phyloP scores from a whole-genome alignment of 495 filamentous ascomycete species.

The Aspergillus kassunensis region DNA sequence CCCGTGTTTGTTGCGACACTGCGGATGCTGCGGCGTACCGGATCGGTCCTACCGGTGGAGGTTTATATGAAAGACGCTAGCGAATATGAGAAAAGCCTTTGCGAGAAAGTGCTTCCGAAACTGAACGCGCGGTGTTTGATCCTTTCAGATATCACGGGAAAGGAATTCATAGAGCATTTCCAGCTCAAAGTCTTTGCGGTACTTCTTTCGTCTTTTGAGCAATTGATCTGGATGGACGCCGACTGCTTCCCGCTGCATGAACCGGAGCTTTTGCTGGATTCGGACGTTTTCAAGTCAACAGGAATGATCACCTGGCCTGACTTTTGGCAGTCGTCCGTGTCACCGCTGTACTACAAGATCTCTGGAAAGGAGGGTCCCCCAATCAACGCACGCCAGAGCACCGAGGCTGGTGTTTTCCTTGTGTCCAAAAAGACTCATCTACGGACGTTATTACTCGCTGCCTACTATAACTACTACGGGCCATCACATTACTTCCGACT shows the following conservation, averaged over 20 bases:
- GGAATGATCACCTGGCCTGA: conserved; percentile 61
- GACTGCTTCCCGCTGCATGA: conserved; percentile 52
- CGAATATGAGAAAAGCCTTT: conserved; percentile 51
- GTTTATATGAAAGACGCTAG: conserved; percentile 49
- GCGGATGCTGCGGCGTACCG: conserved; percentile 55
- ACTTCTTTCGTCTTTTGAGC: conserved; percentile 56
- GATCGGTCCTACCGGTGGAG: conserved; percentile 54
- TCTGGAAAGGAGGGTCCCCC: conserved; percentile 42
- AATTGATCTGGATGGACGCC: conserved; percentile 60
- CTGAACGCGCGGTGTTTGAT: conserved; percentile 52
- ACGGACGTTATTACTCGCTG: conserved; percentile 49
- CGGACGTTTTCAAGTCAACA: conserved; percentile 47
- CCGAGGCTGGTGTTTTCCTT: conserved; percentile 56
- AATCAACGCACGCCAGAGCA: conserved; percentile 37
- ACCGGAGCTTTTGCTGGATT: conserved; percentile 47
- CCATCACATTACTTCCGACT: conserved; percentile 56
- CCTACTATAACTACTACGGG: conserved; percentile 63
- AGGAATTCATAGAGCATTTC: conserved; percentile 41
- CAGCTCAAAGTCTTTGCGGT: conserved; percentile 61
- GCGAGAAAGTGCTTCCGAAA: conserved; percentile 46
- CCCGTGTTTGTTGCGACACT: conserved; percentile 49
- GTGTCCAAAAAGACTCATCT: conserved; percentile 54
- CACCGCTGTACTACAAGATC: conserved; percentile 52
- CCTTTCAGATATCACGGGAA: conserved; percentile 41
- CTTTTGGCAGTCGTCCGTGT: conserved; percentile 54